Percentiles rank a stretch among this genome's conserved stretches.
Conservation (phyloP, 371 early-diverging fungal genomes). For the Rhizopus sp. region DNA sequence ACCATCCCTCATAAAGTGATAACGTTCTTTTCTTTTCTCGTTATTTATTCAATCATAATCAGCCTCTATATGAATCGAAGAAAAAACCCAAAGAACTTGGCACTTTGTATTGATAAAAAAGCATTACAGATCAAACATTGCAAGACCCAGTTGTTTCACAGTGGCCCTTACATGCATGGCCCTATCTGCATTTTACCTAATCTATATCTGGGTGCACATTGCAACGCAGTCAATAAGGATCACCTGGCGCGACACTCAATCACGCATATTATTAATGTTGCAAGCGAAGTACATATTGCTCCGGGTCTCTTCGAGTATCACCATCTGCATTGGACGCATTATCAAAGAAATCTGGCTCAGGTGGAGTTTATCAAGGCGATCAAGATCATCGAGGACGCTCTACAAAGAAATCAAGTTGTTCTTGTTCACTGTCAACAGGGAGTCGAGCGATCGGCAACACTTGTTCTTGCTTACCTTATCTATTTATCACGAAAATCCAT, state of each 20-base stretch:
- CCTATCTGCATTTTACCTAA: slow-evolving; percentile 67
- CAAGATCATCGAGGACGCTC: slow-evolving; percentile 19
- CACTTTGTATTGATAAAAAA: slow-evolving; percentile 9
- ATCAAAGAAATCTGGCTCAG: slow-evolving; percentile 25
- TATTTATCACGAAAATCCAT: slow-evolving; percentile 16
- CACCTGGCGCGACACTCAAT: slow-evolving; percentile 50
- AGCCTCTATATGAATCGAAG: slow-evolving; percentile 7
- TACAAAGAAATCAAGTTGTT: slow-evolving; percentile 13
- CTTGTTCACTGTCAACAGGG: slow-evolving; percentile 35
- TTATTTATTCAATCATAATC: background rate
- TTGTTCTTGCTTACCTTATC: slow-evolving; percentile 33
- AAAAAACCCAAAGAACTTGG: slow-evolving; percentile 14
- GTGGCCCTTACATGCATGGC: slow-evolving; percentile 34
- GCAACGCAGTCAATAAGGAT: slow-evolving; percentile 49
- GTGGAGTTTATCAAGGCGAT: slow-evolving; percentile 32
- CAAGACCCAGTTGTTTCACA: background rate
- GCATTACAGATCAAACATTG: background rate
- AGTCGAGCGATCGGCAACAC: slow-evolving; percentile 36
- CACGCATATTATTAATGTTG: slow-evolving; percentile 71
- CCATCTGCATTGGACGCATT: slow-evolving; percentile 37
- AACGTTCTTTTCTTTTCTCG: too few species aligned
- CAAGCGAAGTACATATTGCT: slow-evolving; percentile 55
- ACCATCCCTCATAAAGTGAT: too few species aligned
- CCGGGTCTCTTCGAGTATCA: slow-evolving; percentile 21
- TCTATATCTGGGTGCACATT: slow-evolving; percentile 70